Conservation (phyloP, 805 yeast species). For the Pichia eremophila region DNA sequence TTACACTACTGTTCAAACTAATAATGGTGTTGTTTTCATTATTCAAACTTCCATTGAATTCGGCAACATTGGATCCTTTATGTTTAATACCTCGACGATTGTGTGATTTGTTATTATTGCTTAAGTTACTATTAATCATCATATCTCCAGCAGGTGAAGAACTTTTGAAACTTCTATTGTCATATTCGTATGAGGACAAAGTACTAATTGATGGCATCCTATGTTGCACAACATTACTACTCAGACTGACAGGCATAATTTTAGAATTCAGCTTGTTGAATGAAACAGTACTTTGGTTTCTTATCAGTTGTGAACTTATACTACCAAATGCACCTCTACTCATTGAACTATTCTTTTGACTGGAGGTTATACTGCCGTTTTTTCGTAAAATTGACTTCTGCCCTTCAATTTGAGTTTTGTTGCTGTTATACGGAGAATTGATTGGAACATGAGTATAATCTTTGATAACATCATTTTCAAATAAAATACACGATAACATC, state of each 20-base stretch:
- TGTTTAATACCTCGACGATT: slow-evolving; percentile 23
- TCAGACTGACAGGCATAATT: neutral
- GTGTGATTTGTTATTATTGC: slow-evolving; percentile 5
- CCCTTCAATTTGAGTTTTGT: neutral
- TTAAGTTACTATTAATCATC: neutral
- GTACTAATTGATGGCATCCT: slow-evolving; percentile 19
- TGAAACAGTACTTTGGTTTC: slow-evolving; percentile 10
- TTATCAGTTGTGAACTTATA: neutral
- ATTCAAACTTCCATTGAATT: neutral
- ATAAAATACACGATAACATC: slow-evolving; percentile 68
- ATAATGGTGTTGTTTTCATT: neutral
- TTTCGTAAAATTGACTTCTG: slow-evolving; percentile 1
- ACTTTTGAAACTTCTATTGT: slow-evolving; percentile 15
- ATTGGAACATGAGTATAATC: slow-evolving; percentile 30
- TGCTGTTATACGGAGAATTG: slow-evolving; percentile 33
- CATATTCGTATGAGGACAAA: slow-evolving; percentile 16
- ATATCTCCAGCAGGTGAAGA: slow-evolving; percentile 19
- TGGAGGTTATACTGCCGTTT: neutral
- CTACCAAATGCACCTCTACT: neutral
- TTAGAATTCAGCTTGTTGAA: slow-evolving; percentile 4
- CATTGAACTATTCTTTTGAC: neutral
- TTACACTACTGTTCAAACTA: neutral
- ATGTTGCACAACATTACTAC: neutral
- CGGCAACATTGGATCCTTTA: neutral
- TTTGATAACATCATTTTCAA: slow-evolving; percentile 30